Conservation (phyloP, 1,284 basidiomycete species). For the Ustilago nuda region DNA sequence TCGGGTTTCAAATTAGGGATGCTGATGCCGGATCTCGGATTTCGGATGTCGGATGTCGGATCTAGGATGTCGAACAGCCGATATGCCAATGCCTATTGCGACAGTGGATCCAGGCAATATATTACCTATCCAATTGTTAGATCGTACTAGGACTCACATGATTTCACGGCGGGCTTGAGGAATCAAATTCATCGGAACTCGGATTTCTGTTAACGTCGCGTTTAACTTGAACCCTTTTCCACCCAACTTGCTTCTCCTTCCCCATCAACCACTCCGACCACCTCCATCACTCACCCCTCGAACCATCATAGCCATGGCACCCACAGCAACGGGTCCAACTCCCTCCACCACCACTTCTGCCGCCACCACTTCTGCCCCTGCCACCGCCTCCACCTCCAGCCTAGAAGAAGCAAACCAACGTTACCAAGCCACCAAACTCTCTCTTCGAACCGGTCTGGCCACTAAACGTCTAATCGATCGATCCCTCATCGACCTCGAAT, state of each 20-base stretch:
- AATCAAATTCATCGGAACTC: neutral
- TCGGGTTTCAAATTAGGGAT: too few relatives aligned
- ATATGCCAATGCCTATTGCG: too few relatives aligned
- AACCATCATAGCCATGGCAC: constrained; percentile 24
- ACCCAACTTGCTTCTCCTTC: neutral
- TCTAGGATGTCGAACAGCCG: too few relatives aligned
- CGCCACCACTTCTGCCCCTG: neutral
- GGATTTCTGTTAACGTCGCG: neutral
- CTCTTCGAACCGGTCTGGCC: constrained; percentile 53
- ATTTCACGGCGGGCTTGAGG: too few relatives aligned
- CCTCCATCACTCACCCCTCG: neutral
- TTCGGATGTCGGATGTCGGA: too few relatives aligned
- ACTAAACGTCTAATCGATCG: constrained; percentile 63
- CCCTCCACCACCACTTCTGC: neutral
- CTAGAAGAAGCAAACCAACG: constrained; percentile 64
- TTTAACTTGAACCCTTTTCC: neutral
- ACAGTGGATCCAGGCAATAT: too few relatives aligned
- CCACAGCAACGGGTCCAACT: constrained; percentile 26
- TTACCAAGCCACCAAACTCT: constrained; percentile 54
- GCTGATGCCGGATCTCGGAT: too few relatives aligned
- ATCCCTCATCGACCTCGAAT: constrained; percentile 64
- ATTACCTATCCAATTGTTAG: too few relatives aligned
- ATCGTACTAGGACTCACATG: too few relatives aligned
- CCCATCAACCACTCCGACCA: neutral
- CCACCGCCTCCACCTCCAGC: constrained; percentile 20